A percentile compares a stretch with the other conserved stretches of the same genome.
These are phyloP conservation scores for Serendipita vermifera DNA, from an alignment of 768 basidiomycete genomes.

Conservation along the genomic window DNA sequence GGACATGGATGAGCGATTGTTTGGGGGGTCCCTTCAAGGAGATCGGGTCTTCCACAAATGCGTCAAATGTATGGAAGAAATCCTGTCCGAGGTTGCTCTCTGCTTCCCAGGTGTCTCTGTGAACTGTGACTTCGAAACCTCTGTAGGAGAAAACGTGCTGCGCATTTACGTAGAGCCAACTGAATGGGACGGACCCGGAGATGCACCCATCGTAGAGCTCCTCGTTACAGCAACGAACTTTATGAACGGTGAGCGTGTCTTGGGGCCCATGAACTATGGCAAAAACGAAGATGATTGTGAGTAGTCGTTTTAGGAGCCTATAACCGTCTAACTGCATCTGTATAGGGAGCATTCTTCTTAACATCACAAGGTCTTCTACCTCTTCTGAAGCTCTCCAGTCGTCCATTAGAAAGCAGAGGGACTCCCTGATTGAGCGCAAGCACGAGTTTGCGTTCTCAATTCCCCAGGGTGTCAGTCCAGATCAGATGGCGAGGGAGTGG, in stretches of 20 bases:
- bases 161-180: conserved; percentile 56
- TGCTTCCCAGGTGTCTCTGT: conserved; percentile 56
- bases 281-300: conserved; percentile 23
- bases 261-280: conserved; percentile 28
- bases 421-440: not conserved
- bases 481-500: not conserved
- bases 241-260: conserved; percentile 27
- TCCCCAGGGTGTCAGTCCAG: not conserved
- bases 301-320: conserved; percentile 11
- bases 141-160: conserved; percentile 30
- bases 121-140: conserved; percentile 48
- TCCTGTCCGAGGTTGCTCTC: conserved; percentile 43
- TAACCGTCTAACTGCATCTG: not conserved
- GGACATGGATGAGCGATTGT: conserved; percentile 78
- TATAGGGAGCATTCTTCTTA: conserved; percentile 26
- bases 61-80: conserved; percentile 51
- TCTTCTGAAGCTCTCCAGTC: not conserved
- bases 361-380: conserved; percentile 8
- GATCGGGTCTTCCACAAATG: conserved; percentile 65
- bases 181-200: conserved; percentile 20
- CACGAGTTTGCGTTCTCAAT: not conserved
- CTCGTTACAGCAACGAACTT: conserved; percentile 37
- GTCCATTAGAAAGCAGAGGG: not conserved
- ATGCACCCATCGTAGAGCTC: conserved; percentile 44
- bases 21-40: conserved; percentile 50